These are phyloP conservation scores for Nemania sp. DNA, from an alignment of 2,329 filamentous ascomycete genomes.

Conservation along the genomic window DNA sequence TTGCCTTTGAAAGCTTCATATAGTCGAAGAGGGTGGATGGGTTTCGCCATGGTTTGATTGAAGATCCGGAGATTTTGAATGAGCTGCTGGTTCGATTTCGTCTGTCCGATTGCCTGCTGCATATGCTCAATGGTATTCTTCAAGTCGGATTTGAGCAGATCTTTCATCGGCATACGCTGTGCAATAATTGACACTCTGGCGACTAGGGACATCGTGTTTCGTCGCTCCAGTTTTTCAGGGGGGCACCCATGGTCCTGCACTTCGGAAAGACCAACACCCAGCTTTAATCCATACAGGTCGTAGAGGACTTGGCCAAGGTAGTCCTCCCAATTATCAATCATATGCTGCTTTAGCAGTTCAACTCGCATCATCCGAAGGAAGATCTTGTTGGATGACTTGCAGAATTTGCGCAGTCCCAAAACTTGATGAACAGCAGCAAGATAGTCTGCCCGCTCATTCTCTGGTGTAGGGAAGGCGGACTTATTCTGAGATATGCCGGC, in stretches of 20 bases:
- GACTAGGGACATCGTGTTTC: constrained; percentile 78
- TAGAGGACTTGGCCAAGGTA: constrained; percentile 85
- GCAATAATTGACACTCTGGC: constrained; percentile 83
- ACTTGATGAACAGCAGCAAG: constrained; percentile 82
- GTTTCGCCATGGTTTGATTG: constrained; percentile 77
- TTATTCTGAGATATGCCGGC: constrained; percentile 72
- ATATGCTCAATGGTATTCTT: constrained; percentile 91
- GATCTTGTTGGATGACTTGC: constrained; percentile 81
- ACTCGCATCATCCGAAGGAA: constrained; percentile 89
- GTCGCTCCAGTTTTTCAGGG: constrained; percentile 75
- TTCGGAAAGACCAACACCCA: constrained; percentile 68
- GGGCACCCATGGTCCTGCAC: constrained; percentile 80
- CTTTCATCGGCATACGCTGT: constrained; percentile 83
- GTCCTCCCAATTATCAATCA: constrained; percentile 80
- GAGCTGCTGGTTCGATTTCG: constrained; percentile 78
- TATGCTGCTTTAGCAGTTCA: constrained; percentile 77
- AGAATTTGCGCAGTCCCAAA: constrained; percentile 81
- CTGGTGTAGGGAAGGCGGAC: constrained; percentile 65
- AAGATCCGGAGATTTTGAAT: constrained; percentile 87
- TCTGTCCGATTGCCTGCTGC: constrained; percentile 80
- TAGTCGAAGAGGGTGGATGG: constrained; percentile 79
- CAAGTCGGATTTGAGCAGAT: constrained; percentile 87
- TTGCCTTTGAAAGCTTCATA: constrained; percentile 81
- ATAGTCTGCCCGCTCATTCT: constrained; percentile 77
- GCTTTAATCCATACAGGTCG: constrained; percentile 80